Base-by-base conservation (phyloP, 306 rosid genomes). In the Prunus armeniaca region DNA sequence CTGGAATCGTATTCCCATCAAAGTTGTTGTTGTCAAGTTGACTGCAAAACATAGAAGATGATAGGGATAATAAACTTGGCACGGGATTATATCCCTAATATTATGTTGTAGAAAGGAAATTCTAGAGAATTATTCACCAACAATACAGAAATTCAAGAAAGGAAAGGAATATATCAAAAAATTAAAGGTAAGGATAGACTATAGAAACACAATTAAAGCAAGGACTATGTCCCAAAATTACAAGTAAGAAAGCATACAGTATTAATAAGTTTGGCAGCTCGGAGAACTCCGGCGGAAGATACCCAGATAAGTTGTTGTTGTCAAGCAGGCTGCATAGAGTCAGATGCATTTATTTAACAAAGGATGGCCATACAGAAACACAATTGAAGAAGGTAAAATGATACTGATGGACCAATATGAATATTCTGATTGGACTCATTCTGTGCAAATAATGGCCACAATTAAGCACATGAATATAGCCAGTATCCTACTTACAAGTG, bases 281-380 rank as follows among this genome's bases (percentile, higher is more conserved):
- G 14, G 80, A 91, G 28, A 96, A 81, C 79, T 86, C 83, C 0
- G 79, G 68, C 2, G 99, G 99, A 70, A 96, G 97, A 80, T 27
- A 64, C 83, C 99, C 99, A 19, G 98, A 62, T 84, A 96, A 77
- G 17, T 96, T 93, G 90, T 96, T 96, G 66, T 91, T 89, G 84
- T 96, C 99, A 24, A 96, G 92, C 78, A 96, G 97, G 84, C 99
- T 96, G 97, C 94, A 86, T 30, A 67, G 68, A 22, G 51, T 67
- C 12, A 65, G 49, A 41, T 43, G 28, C 69, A 52, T 75, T 49
- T 63, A 63, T 34, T 69, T 19, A 69, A 67, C 68, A 17, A 0
- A 61, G 12, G 24, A 17, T 73, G 58, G 47, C 51, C 69, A 45
- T 19, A 41, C 22, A n/a, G 58, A 71, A 43, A 71, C 24, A 13